Evolutionary conservation across 148 eudicot genomes (phyloP), one percentile per base, ranked within the genome.

Genomic region (Camellia japonica): DNA sequence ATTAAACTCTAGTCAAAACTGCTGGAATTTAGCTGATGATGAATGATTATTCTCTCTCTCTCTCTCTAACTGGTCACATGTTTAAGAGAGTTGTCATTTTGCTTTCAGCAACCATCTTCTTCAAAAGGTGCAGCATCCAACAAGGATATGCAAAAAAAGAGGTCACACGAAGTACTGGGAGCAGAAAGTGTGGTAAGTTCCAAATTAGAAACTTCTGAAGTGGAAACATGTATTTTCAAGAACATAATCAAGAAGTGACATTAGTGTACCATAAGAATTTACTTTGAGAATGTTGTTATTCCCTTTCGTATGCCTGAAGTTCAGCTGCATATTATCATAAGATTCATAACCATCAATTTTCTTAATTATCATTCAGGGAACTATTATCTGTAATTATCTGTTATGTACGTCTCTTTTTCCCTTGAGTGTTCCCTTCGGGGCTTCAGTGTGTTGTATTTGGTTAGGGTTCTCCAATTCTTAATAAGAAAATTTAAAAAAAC

Each of bases 121-220:
- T 23, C 30, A 23, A 23, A 23, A 23, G 30, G 30, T 23, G 30
- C 0, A 23, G 30, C 30, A 23, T 23, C 30, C 30, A 23, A 23
- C 30, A 23, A 23, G 30, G 30, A 23, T 23, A 23, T 23, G 30
- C 30, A 0, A 23, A 23, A 23, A 23, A 23, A 23, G 30, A 91
- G 93, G 68, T 84, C 90, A 60, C 87, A 76, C 49, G 91, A 86
- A 73, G 77, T 76, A 60, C 61, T 84, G 66, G 89, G 71, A 75
- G 82, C 91, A 73, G 93, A 80, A 81, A 80, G 71, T 78, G 79
- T 74, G 89, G 93, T 92, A 65, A 87, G 89, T 84, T 55, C 4
- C 64, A 20, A 14, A 44, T 23, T 58, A 59, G 56, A 79, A 30
- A 71, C 62, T 68, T 72, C 54, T 75, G 11, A 56, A 9, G 76